These are phyloP conservation scores for Tuber indicum DNA, from an alignment of 495 filamentous ascomycete genomes.

Conservation along the genomic window DNA sequence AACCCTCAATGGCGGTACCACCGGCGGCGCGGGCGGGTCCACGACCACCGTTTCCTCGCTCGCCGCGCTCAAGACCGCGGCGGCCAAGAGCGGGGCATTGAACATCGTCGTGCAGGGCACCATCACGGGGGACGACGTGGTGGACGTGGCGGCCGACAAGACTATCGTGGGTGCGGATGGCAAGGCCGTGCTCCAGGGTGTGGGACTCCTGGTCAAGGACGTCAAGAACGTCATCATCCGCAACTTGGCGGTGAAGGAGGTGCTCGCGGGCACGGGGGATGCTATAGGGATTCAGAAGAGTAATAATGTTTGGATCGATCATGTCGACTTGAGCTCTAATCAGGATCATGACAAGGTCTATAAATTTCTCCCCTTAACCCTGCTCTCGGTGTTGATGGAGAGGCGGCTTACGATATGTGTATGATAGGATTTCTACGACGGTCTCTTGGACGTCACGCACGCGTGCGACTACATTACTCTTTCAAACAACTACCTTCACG, in stretches of 20 bases:
- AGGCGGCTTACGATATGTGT: constrained; percentile 9
- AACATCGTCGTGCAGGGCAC: constrained; percentile 50
- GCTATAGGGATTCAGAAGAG: constrained; percentile 53
- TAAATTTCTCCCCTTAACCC: too few relatives aligned
- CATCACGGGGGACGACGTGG: constrained; percentile 48
- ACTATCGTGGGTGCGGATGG: constrained; percentile 49
- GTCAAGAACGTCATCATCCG: constrained; percentile 56
- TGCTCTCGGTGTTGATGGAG: not conserved
- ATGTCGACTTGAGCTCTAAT: constrained; percentile 55
- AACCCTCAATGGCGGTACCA: constrained; percentile 44
- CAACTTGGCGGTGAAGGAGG: constrained; percentile 56
- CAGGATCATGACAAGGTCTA: constrained; percentile 49
- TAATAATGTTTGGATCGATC: constrained; percentile 63
- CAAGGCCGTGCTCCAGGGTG: constrained; percentile 43
- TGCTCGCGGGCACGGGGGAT: constrained; percentile 55
- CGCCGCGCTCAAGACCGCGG: constrained; percentile 50
- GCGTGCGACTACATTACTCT: constrained; percentile 51
- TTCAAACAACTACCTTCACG: constrained; percentile 46
- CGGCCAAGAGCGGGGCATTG: constrained; percentile 44
- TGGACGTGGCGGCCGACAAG: constrained; percentile 53
- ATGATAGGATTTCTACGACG: constrained; percentile 58
- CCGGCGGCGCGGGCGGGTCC: constrained; percentile 53
- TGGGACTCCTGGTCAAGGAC: constrained; percentile 50
- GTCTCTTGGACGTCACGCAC: constrained; percentile 48
- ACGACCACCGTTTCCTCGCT: constrained; percentile 55